Evolutionary conservation across 2,329 filamentous ascomycete genomes (phyloP).

Genomic region (Davidsoniella neocaledoniae): DNA sequence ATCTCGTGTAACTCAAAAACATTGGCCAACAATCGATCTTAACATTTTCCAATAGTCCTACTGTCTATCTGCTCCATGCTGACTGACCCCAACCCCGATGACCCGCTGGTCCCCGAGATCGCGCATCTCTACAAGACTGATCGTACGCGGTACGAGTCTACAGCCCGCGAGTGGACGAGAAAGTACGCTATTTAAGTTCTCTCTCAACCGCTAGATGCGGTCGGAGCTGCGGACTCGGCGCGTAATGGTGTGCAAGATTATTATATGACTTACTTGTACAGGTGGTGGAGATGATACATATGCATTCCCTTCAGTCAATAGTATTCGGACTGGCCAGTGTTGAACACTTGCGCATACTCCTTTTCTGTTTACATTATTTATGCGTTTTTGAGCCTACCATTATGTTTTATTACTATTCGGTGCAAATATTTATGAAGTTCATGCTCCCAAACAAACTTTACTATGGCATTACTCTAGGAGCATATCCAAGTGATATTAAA

Average conservation of each 20-base stretch:
- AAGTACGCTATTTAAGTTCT: slow-evolving; percentile 82
- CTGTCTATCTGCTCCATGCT: slow-evolving; percentile 99
- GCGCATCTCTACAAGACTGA: slow-evolving; percentile 99
- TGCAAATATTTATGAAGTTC: no score
- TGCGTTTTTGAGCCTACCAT: not conserved
- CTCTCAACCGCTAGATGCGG: slow-evolving; percentile 5
- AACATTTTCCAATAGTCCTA: slow-evolving; percentile 44
- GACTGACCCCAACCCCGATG: slow-evolving; percentile 97
- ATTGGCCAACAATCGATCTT: not conserved
- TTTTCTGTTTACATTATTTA: not conserved
- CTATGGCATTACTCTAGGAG: no score
- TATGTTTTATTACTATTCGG: no score
- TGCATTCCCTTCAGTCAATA: slow-evolving; percentile 6
- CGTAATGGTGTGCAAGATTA: slow-evolving; percentile 8
- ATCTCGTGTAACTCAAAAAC: not conserved
- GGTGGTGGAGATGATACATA: slow-evolving; percentile 5
- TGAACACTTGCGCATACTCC: slow-evolving; percentile 1
- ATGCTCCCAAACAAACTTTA: no score
- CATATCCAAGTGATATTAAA: no score
- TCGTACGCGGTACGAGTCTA: slow-evolving; percentile 86
- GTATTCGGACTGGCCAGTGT: slow-evolving; percentile 1
- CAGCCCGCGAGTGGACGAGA: slow-evolving; percentile 92
- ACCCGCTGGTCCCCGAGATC: slow-evolving; percentile 96
- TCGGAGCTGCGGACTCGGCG: slow-evolving; percentile 5
- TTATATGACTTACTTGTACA: not conserved